Percentiles rank a stretch among this genome's conserved stretches.
These are phyloP conservation scores for Trichosporon faecale DNA, from an alignment of 1,284 basidiomycete species.

Conservation along the genomic window DNA sequence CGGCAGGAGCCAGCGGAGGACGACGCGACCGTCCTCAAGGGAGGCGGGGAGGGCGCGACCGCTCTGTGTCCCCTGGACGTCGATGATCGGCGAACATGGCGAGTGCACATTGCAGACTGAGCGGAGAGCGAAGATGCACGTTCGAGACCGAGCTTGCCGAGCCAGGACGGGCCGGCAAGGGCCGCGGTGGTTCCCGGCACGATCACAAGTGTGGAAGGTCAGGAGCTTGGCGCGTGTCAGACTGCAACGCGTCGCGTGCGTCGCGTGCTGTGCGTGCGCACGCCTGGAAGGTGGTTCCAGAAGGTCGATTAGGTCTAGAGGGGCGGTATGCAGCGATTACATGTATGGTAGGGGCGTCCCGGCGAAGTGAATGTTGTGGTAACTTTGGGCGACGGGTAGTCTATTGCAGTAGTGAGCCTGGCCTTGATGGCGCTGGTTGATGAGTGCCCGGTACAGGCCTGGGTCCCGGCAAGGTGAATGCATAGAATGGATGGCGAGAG, in stretches of 20 bases:
- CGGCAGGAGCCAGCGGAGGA: conserved; percentile 54
- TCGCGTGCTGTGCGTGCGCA: neutral
- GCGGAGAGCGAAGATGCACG: neutral
- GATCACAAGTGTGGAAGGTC: neutral
- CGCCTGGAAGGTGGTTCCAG: neutral
- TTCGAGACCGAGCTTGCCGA: conserved; percentile 1
- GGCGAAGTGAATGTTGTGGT: neutral
- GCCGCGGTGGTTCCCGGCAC: neutral
- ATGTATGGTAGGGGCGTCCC: neutral
- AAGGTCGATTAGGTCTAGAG: neutral
- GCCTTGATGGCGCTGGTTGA: neutral
- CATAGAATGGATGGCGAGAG: neutral
- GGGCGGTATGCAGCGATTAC: neutral
- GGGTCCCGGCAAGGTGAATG: neutral
- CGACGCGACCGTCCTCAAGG: conserved; percentile 10
- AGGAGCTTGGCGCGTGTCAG: neutral
- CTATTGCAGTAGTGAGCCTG: neutral
- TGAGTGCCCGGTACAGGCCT: neutral
- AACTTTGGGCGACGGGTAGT: neutral
- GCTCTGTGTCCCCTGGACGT: conserved; percentile 39
- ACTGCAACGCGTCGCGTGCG: neutral
- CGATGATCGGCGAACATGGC: conserved; percentile 20
- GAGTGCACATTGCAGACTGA: neutral
- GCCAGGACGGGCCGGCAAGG: neutral
- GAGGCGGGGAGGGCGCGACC: conserved; percentile 34